These are phyloP conservation scores for Aphanomyces astaci DNA, from an alignment of 352 stramenopile genomes.

Conservation along the genomic window DNA sequence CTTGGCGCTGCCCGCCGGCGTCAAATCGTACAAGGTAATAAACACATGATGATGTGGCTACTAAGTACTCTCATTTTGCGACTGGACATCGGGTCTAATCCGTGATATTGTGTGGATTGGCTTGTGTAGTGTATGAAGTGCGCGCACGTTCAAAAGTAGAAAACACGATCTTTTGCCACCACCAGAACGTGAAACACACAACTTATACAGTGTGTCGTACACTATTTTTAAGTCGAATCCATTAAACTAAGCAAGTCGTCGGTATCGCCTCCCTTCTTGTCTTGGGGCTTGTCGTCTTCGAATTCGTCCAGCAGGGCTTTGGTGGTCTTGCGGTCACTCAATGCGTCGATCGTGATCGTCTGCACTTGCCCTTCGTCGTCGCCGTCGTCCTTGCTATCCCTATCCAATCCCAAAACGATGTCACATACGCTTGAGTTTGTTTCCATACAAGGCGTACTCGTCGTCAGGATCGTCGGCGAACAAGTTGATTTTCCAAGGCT, in stretches of 20 bases:
- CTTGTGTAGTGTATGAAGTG: conserved; percentile 20
- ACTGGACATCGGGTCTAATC: too few relatives aligned
- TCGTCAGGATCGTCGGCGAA: conserved; percentile 58
- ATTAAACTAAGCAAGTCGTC: conserved; percentile 85
- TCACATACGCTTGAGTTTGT: too few relatives aligned
- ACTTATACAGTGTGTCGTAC: conserved; percentile 1
- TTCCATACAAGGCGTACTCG: too few relatives aligned
- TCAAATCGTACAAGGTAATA: conserved; percentile 76
- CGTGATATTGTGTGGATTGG: too few relatives aligned
- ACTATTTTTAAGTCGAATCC: conserved; percentile 42
- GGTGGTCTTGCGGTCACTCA: conserved; percentile 56
- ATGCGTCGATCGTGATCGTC: conserved; percentile 75
- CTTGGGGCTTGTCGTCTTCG: conserved; percentile 40
- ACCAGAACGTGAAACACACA: too few relatives aligned
- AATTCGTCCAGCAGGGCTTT: conserved; percentile 52
- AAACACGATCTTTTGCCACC: too few relatives aligned
- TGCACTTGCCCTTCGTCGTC: conserved; percentile 33
- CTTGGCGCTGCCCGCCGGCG: conserved; percentile 64
- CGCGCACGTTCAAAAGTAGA: conserved; percentile 6
- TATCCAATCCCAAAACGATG: neutral
- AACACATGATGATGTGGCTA: too few relatives aligned
- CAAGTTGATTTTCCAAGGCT: conserved; percentile 66
- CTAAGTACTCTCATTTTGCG: too few relatives aligned
- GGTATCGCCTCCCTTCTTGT: conserved; percentile 33
- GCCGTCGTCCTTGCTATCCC: conserved; percentile 42